Evolutionary conservation across 768 basidiomycete genomes (phyloP).

Genomic region (Termitomyces sp.): DNA sequence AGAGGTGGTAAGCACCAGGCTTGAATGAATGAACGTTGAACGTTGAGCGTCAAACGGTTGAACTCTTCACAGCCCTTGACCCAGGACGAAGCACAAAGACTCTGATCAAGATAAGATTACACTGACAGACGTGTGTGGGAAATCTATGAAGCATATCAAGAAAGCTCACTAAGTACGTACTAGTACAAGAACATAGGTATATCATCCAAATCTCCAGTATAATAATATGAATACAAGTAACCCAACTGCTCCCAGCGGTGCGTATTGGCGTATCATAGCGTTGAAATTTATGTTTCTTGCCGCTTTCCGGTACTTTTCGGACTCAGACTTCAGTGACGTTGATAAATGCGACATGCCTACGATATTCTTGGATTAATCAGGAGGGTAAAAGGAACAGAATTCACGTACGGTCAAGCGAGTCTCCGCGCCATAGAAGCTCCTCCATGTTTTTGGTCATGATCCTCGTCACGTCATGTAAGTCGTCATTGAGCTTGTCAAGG

Average conservation of each 20-base stretch:
- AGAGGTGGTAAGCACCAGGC: neutral
- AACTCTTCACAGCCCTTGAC: slow-evolving; percentile 5
- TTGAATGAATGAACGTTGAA: no score
- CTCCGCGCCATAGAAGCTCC: slow-evolving; percentile 95
- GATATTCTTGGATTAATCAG: neutral
- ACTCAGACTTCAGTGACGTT: slow-evolving; percentile 90
- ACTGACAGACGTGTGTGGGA: neutral
- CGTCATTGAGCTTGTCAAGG: slow-evolving; percentile 88
- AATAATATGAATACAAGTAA: slow-evolving; percentile 74
- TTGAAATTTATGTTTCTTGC: slow-evolving; percentile 92
- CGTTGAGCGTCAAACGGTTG: no score
- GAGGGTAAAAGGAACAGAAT: neutral
- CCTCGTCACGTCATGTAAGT: slow-evolving; percentile 94
- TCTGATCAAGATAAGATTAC: slow-evolving; percentile 14
- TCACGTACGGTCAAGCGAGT: slow-evolving; percentile 86
- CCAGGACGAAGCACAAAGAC: neutral
- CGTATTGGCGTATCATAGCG: slow-evolving; percentile 93
- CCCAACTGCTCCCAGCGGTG: slow-evolving; percentile 79
- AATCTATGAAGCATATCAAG: slow-evolving; percentile 4
- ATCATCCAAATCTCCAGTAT: slow-evolving; percentile 69
- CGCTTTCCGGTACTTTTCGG: slow-evolving; percentile 95
- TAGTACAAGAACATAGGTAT: slow-evolving; percentile 18
- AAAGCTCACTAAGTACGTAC: slow-evolving; percentile 4
- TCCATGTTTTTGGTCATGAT: slow-evolving; percentile 99
- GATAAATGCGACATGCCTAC: slow-evolving; percentile 96